Percentiles rank a stretch among this genome's conserved stretches.
Conservation (phyloP, 257 asterid genomes). For the Penstemon newberryi region DNA sequence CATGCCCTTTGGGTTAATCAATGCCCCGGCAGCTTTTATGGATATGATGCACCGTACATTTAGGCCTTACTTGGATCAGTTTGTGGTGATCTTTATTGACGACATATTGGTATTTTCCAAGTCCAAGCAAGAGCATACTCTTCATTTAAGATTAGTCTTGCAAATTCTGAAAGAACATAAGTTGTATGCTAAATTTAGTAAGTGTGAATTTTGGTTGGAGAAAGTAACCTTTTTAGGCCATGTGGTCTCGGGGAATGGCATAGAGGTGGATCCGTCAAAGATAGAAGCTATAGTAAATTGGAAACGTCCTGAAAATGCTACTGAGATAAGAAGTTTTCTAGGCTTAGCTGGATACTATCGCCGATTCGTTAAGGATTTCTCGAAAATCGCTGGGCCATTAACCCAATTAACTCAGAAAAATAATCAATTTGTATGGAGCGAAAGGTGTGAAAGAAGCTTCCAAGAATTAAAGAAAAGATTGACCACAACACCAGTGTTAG, state of each 20-base stretch:
- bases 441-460: background rate
- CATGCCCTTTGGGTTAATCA: too few relatives aligned
- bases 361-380: background rate
- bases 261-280: background rate
- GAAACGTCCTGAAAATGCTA: too few relatives aligned
- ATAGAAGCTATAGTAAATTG: too few relatives aligned
- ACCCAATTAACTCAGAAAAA: background rate
- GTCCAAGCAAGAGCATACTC: too few relatives aligned
- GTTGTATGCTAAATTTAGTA: background rate
- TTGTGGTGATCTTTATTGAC: too few relatives aligned
- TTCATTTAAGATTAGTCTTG: too few relatives aligned
- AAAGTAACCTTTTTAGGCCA: conserved; percentile 2
- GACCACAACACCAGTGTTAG: background rate
- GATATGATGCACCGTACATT: too few relatives aligned
- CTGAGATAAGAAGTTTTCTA: too few relatives aligned
- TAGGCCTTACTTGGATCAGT: too few relatives aligned
- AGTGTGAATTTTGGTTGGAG: background rate
- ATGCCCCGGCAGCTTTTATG: too few relatives aligned
- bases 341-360: background rate
- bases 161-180: background rate
- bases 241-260: background rate
- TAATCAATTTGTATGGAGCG: background rate
- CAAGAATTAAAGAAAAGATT: background rate
- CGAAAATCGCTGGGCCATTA: background rate
- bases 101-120: too few relatives aligned